Base-by-base conservation (phyloP, 1,284 basidiomycete species). In the Amylostereum areolatum region DNA sequence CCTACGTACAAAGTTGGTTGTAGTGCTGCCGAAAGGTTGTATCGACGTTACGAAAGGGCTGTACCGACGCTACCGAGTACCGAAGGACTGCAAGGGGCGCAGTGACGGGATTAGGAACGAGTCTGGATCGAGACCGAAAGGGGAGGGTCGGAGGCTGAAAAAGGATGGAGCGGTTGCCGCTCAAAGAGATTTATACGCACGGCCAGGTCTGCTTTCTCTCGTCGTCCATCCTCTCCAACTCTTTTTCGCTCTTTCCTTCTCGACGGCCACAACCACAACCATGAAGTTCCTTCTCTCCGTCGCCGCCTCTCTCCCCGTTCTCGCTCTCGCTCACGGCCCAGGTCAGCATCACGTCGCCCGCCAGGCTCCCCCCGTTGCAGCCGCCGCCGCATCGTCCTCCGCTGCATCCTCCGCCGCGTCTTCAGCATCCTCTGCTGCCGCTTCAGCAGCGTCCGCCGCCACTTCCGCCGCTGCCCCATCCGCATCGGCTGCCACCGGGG, bases 211-310 rank as follows among this genome's bases (percentile, higher is more conserved):
- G 36, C 43, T 40, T 30, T 29, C 27, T 43, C 35, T 39, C 18
- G 40, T 33, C 43, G 43, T 42, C 44, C 34, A 30, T 48, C 41
- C 36, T 41, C 45, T 45, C 47, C 49, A 52, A 31, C 46, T 58
- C 46, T 41, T 59, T 65, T 52, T 37, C 55, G 44, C 51, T 52
- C 49, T 45, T 52, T 51, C 33, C 49, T 56, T 28, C 51, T 48
- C 48, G 41, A 43, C 41, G n/a, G 12, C 41, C 41, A 58, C 53
- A 57, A 50, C 50, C 46, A 52, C 55, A 48, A 55, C 50, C 59
- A 75, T 74, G 73, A 73, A 66, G 62, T 51, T 62, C 50, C 50
- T 55, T 39, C 37, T 60, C 36, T 47, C 69, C 49, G 61, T 64
- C 40, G 56, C 65, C 51, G 55, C 67, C 52, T 62, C 61, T 52